Base-by-base conservation (phyloP, 805 yeast species). In the Ogataea sp. region DNA sequence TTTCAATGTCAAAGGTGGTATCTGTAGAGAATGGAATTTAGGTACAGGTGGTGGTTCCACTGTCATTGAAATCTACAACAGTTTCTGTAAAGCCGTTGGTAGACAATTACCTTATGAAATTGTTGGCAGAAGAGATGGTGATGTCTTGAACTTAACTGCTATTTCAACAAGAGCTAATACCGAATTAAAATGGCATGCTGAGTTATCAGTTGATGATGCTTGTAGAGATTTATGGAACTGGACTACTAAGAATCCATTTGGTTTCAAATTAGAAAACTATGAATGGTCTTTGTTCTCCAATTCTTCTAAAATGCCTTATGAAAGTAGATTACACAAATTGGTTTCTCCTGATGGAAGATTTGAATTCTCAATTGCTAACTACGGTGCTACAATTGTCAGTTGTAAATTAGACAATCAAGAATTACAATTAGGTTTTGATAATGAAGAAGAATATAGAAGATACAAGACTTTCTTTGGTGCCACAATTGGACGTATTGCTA, bases 11-110 rank as follows among this genome's bases (percentile, higher is more conserved):
- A 45, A 49, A 8, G 46, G 55, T 15, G 85, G 84, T 7, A 62
- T 75, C 38, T 78, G 71, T 51, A 70, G 88, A 39, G 90, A 77
- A 55, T 84, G 93, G 93, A 84, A 84, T 55, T 70, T 84, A 41
- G 94, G 94, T 32, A 77, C 89, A 13, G 94, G 94, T 24, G 72
- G 64, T 20, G 94, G 94, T n/a, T 67, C 80, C 10, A 81, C 90
- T 1, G 94, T 84, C 5, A 65, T 82, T 41, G 88, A 84, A 48
- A 79, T 84, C 32, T 70, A 76, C 51, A 55, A 70, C 39, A 79
- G 83, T 1, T 84, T 83, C 57, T 68, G 75, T 50, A 67, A 68
- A 38, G 83, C 83, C 10, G 78, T 76, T 6, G 87, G 87, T 29
- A 64, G 70, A 34, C 67, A 72, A 26, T 67, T 84, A 38, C 83